These are phyloP conservation scores for Saturnispora quitensis DNA, from an alignment of 805 yeast genomes.

Conservation along the genomic window DNA sequence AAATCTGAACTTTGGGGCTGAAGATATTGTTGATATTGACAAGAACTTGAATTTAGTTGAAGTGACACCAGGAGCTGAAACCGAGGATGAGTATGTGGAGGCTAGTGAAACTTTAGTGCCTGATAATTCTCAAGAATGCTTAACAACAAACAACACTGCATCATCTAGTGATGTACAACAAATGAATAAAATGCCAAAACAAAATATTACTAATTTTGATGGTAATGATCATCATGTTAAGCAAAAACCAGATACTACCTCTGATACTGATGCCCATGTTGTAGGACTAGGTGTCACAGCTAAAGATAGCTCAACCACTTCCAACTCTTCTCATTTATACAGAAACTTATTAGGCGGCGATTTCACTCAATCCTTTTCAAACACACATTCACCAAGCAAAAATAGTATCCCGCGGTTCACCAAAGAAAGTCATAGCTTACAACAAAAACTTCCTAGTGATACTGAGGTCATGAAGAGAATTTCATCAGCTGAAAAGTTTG, in stretches of 20 bases:
- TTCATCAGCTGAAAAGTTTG: neutral
- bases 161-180: neutral
- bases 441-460: neutral
- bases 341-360: conserved; percentile 8
- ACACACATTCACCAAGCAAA: conserved; percentile 4
- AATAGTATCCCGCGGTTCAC: conserved; percentile 7
- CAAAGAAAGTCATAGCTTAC: neutral
- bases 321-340: conserved; percentile 8
- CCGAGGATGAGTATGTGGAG: conserved; percentile 8
- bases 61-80: neutral
- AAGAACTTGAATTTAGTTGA: neutral
- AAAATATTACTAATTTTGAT: neutral
- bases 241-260: neutral
- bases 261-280: neutral
- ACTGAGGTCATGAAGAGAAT: neutral
- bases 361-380: neutral
- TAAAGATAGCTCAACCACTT: neutral
- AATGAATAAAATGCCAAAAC: neutral
- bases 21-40: neutral
- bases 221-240: neutral
- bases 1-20: neutral
- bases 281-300: neutral
- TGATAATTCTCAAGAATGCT: neutral
- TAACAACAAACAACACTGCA: neutral
- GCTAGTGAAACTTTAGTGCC: conserved; percentile 5